Evolutionary conservation across 352 stramenopile species (phyloP), one percentile per base, ranked within the genome.

Genomic region (Phytophthora hibernalis): DNA sequence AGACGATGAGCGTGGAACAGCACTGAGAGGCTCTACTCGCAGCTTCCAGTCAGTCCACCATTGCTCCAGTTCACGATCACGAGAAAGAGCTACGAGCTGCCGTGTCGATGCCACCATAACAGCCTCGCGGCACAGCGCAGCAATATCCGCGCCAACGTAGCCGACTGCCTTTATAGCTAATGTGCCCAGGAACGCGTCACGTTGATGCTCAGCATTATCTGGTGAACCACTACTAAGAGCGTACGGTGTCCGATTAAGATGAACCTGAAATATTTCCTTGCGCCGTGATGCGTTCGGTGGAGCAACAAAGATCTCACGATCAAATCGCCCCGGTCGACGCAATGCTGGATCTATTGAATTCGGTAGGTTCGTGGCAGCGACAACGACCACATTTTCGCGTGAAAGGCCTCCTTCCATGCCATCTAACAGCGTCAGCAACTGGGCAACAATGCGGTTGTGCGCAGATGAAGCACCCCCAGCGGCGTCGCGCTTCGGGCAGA

Each of bases 361-460:
- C 1, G 96, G 95, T 15, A 97, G 69, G 69, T 98, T 99, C 10
- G 96, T 98, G 3, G 96, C 95, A 18, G 88, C 97, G 40, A 98
- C 85, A 21, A 99, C 90, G 9, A 99, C 83, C 12, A 99, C 91
- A 59, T 98, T 96, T 6, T 83, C 91, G 24, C 50, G 72, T 15
- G 54, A 65, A 0, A 68, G 13, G 10, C 63, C 54, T 5, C 71
- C 55, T 42, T 98, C 95, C 0, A 97, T 77, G 9, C 92, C 96
- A 70, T 99, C 97, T 69, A 99, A 92, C 21, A 98, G 71, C 45
- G 96, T 99, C 18, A 99, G 75, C 20, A 99, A 65, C 70, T 99
- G 96, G 6, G 95, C 96, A 8, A 99, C 96, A 11, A 99, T 88
- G 22, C 85, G 78, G 43, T 76, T 92, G 65, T 92, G 77, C 2